Base-by-base conservation (phyloP, 257 asterid genomes). In the Primulina eburnea region DNA sequence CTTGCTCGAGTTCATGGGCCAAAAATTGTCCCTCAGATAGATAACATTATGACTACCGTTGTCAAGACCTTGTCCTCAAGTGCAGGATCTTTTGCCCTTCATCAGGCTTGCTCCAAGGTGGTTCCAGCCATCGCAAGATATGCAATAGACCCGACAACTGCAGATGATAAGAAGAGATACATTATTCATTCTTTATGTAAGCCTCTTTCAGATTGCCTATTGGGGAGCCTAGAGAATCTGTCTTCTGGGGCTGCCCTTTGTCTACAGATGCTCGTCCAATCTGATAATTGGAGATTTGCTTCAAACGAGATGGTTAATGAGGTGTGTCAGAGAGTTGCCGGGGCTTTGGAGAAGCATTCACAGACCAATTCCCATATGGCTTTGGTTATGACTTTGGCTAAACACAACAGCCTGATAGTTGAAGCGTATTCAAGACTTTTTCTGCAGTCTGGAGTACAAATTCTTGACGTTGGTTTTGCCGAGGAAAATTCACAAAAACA, bases 181-280 rank as follows among this genome's bases (percentile, higher is more conserved):
- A 78, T 90, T 24, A 82, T 93, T 63, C 87, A 75, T 73, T 78
- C 90, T 50, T 88, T 93, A 9, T 85, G 92, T 55, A 87, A 84
- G 79, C 99, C 99, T 8, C 91, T 93, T 57, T 90, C 91, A 0
- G 92, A 89, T 80, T 87, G 95, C 71, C 91, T 93, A 62, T 85
- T 93, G 84, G 90, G 87, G 21, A 82, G 92, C 80, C 90, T 82
- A 35, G 99, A 90, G 64, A 86, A 78, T 75, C 78, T 93, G 20
- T 89, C 99, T 69, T 87, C 95, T 67, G 97, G 99, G 43, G 92
- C 96, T 71, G 97, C 99, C 66, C 90, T 93, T 67, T 93, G 97
- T 70, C 65, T 93, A 65, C 94, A 89, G 72, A 84, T 95, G 12
- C 96, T 93, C 4, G 92, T 93, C 62, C 96, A 89, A 62, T 87